A percentile compares a stretch with the other conserved stretches of the same genome.
Evolutionary conservation across 2,329 filamentous ascomycete species (phyloP).

Genomic region (Bipolaris sorokiniana): DNA sequence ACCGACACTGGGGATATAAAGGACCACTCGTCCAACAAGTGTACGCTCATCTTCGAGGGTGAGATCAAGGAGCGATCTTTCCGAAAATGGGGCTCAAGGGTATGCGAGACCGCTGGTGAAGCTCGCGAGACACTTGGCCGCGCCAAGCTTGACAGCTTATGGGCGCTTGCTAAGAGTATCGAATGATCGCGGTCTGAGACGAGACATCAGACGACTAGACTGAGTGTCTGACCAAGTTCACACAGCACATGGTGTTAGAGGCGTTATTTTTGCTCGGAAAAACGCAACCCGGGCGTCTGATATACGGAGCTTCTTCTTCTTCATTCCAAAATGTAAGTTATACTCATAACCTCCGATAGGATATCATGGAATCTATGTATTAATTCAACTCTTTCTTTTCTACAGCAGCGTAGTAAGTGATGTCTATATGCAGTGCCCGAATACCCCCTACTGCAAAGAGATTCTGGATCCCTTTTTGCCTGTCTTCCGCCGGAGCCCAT

Average conservation of each 20-base stretch:
- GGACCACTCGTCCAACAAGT: conserved; percentile 82
- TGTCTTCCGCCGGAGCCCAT: not conserved
- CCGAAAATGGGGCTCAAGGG: conserved; percentile 81
- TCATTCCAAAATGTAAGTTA: conserved; percentile 24
- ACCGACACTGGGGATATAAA: conserved; percentile 79
- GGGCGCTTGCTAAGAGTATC: conserved; percentile 79
- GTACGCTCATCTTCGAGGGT: conserved; percentile 87
- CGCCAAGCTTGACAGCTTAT: conserved; percentile 93
- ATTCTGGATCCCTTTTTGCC: too few relatives aligned
- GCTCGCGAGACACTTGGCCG: conserved; percentile 80
- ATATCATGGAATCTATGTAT: conserved; percentile 22
- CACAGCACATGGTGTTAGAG: not conserved
- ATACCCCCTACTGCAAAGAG: not conserved
- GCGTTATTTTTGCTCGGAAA: not conserved
- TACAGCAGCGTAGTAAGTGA: conserved; percentile 11
- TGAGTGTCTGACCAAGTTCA: not conserved
- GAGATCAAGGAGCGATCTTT: conserved; percentile 82
- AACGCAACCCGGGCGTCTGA: not conserved
- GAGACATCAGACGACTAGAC: not conserved
- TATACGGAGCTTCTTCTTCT: conserved; percentile 3
- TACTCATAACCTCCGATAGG: conserved; percentile 25
- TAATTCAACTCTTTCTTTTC: conserved; percentile 17
- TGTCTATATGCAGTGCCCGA: not conserved
- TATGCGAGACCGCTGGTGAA: conserved; percentile 92
- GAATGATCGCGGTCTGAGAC: conserved; percentile 14